These are phyloP conservation scores for Jatropha curcas DNA, from an alignment of 345 rosid species.

Conservation along the genomic window DNA sequence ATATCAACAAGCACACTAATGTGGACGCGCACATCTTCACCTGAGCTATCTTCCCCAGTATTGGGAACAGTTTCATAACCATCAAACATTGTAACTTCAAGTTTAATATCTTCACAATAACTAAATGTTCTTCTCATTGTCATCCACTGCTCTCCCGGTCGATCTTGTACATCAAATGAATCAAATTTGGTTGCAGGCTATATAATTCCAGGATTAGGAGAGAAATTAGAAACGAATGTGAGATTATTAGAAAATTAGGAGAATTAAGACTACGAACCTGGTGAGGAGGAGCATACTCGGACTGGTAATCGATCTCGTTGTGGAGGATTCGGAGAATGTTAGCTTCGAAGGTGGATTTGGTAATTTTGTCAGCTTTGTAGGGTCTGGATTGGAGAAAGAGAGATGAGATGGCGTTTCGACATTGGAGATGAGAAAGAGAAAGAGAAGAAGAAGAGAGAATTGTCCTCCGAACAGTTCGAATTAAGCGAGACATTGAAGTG, in stretches of 20 bases:
- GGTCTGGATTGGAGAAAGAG: slow-evolving; percentile 18
- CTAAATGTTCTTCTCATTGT: slow-evolving; percentile 43
- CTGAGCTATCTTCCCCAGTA: slow-evolving; percentile 48
- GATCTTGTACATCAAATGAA: slow-evolving; percentile 57
- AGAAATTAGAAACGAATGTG: neutral
- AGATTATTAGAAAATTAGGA: neutral
- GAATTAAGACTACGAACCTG: slow-evolving; percentile 35
- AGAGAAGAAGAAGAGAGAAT: neutral
- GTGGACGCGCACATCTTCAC: slow-evolving; percentile 50
- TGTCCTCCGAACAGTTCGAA: neutral
- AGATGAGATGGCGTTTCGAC: neutral
- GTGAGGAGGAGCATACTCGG: slow-evolving; percentile 58
- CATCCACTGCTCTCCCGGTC: slow-evolving; percentile 55
- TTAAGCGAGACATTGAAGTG: slow-evolving; percentile 15
- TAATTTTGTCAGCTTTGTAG: slow-evolving; percentile 10
- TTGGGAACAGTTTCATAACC: slow-evolving; percentile 49
- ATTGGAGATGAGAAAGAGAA: neutral
- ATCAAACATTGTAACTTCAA: slow-evolving; percentile 71
- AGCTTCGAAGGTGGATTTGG: slow-evolving; percentile 51
- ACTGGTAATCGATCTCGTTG: slow-evolving; percentile 58
- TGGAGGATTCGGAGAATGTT: slow-evolving; percentile 67
- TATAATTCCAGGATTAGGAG: slow-evolving; percentile 11
- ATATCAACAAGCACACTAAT: slow-evolving; percentile 57
- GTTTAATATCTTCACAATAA: slow-evolving; percentile 47
- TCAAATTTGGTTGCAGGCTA: slow-evolving; percentile 54